Evolutionary conservation across 2,329 filamentous ascomycete species (phyloP).

Genomic region (Diaporthe sp.): DNA sequence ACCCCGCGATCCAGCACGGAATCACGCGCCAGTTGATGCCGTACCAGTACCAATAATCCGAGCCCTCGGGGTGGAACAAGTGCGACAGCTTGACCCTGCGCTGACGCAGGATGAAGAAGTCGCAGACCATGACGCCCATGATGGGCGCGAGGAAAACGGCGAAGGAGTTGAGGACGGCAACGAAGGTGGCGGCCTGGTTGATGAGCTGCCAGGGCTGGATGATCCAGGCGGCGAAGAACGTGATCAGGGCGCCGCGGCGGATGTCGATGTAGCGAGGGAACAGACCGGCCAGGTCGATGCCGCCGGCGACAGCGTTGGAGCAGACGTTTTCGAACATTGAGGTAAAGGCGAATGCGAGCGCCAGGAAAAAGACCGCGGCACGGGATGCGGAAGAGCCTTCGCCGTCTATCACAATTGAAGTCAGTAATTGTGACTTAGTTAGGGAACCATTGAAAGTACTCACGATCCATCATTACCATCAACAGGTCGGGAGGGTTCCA

Average conservation of each 20-base stretch:
- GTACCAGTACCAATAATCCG: constrained; percentile 57
- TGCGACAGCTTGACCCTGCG: constrained; percentile 50
- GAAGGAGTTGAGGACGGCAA: constrained; percentile 53
- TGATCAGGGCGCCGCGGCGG: constrained; percentile 47
- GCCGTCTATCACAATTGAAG: constrained; percentile 43
- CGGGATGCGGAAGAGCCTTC: constrained; percentile 50
- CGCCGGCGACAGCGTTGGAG: constrained; percentile 47
- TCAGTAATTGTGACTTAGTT: too few relatives aligned
- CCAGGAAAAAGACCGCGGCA: constrained; percentile 47
- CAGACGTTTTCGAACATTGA: constrained; percentile 57
- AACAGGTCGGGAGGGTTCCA: constrained; percentile 61
- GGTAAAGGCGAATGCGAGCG: constrained; percentile 54
- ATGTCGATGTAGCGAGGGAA: constrained; percentile 47
- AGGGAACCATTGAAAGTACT: too few relatives aligned
- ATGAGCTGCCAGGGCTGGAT: constrained; percentile 49
- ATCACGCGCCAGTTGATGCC: constrained; percentile 58
- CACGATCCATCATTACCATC: constrained; percentile 56
- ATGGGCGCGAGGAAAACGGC: constrained; percentile 55
- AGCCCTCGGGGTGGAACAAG: constrained; percentile 50
- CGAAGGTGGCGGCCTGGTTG: constrained; percentile 46
- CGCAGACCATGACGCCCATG: constrained; percentile 53
- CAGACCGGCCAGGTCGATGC: constrained; percentile 43
- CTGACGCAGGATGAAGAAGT: constrained; percentile 52
- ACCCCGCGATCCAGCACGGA: constrained; percentile 57
- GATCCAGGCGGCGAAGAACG: constrained; percentile 46